Percentiles rank a stretch among this genome's conserved stretches.
Conservation (phyloP, 2,329 filamentous ascomycete genomes). For the Spiromastix sp. region DNA sequence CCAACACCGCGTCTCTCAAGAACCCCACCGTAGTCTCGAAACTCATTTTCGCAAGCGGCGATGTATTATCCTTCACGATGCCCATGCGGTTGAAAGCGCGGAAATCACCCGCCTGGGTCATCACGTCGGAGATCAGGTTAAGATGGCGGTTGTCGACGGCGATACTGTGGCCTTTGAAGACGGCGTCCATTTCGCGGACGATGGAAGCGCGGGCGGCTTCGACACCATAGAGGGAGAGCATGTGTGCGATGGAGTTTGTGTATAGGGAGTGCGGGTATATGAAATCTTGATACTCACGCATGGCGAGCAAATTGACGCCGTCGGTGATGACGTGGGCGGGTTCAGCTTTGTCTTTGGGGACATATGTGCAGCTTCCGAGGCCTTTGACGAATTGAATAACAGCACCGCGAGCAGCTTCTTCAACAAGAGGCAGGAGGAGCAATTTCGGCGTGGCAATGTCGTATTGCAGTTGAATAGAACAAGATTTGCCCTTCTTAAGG, state of each 20-base stretch:
- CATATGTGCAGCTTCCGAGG: conserved; percentile 61
- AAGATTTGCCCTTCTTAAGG: conserved; percentile 60
- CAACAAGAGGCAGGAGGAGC: conserved; percentile 83
- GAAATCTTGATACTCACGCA: conserved; percentile 77
- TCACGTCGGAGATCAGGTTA: conserved; percentile 91
- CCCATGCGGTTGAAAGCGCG: conserved; percentile 88
- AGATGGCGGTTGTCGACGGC: conserved; percentile 83
- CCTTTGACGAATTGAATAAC: conserved; percentile 80
- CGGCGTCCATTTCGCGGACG: conserved; percentile 70
- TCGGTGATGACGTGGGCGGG: conserved; percentile 57
- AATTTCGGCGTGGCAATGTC: conserved; percentile 74
- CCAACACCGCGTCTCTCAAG: conserved; percentile 81
- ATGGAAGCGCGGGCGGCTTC: conserved; percentile 85
- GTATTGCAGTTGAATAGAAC: conserved; percentile 74
- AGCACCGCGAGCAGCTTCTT: conserved; percentile 65
- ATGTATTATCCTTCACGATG: conserved; percentile 65
- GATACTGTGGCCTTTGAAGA: conserved; percentile 89
- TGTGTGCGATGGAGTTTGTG: conserved; percentile 85
- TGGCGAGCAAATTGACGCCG: conserved; percentile 79
- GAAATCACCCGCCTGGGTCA: conserved; percentile 89
- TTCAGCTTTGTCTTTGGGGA: conserved; percentile 45
- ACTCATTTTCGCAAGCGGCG: conserved; percentile 96
- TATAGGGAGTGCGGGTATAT: conserved; percentile 78
- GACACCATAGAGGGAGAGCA: conserved; percentile 79
- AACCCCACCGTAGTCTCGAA: conserved; percentile 96